Conservation (phyloP, 352 stramenopile species). For the Phytophthora ohioensis region DNA sequence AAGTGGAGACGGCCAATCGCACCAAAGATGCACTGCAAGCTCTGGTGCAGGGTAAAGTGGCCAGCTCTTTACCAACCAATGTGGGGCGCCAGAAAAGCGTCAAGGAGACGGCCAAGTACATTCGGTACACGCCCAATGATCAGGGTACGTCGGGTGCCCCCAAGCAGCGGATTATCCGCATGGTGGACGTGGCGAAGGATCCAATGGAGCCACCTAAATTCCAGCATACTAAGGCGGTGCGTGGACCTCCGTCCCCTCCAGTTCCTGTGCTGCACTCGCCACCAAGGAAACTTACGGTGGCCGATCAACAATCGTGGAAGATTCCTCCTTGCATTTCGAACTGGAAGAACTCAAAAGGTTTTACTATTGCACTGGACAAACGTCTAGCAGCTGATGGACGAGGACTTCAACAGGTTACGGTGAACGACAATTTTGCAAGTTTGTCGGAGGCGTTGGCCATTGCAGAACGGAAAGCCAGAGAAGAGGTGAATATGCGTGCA, state of each 20-base stretch:
- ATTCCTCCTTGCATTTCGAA: constrained; percentile 99
- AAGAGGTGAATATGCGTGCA: constrained; percentile 97
- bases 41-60: constrained; percentile 93
- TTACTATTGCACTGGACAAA: constrained; percentile 99
- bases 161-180: constrained; percentile 97
- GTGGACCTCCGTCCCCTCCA: constrained; percentile 86
- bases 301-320: constrained; percentile 98
- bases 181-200: constrained; percentile 99
- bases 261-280: constrained; percentile 95
- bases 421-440: constrained; percentile 99
- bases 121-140: constrained; percentile 88
- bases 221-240: constrained; percentile 98
- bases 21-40: constrained; percentile 90
- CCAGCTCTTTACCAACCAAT: constrained; percentile 78
- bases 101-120: constrained; percentile 85
- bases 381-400: constrained; percentile 97
- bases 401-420: constrained; percentile 94
- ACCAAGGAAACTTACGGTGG: constrained; percentile 91
- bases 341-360: constrained; percentile 99
- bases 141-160: constrained; percentile 63
- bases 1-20: constrained; percentile 71
- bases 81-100: constrained; percentile 92
- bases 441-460: constrained; percentile 98
- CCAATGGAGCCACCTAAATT: constrained; percentile 99
- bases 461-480: constrained; percentile 96